Conservation (phyloP, 352 stramenopile species). For the Phytopythium ostracodes region DNA sequence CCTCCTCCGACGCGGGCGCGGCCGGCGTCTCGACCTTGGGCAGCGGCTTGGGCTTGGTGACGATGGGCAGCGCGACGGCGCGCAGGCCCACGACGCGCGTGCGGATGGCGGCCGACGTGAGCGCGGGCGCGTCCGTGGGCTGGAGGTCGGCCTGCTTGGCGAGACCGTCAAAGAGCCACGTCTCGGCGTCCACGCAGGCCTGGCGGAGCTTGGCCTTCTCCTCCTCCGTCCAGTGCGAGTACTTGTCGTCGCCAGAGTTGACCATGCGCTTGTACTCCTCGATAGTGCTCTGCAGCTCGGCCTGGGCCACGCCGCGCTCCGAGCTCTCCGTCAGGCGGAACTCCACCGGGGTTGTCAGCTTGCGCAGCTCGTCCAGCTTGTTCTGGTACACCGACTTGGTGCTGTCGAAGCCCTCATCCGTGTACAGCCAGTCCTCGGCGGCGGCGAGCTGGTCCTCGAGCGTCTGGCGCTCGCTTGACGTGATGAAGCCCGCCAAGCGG, state of each 20-base stretch:
- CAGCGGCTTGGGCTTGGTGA: constrained; percentile 95
- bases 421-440: constrained; percentile 99
- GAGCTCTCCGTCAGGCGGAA: constrained; percentile 90
- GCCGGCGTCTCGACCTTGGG: constrained; percentile 72
- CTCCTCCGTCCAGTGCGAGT: constrained; percentile 95
- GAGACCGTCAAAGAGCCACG: constrained; percentile 96
- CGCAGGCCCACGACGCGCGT: constrained; percentile 90
- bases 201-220: constrained; percentile 93
- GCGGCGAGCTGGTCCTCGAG: constrained; percentile 89
- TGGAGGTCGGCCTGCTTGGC: constrained; percentile 91
- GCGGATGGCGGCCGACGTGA: constrained; percentile 89
- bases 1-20: constrained; percentile 24
- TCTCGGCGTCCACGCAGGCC: constrained; percentile 82
- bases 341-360: constrained; percentile 92
- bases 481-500: constrained; percentile 83
- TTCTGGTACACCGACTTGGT: constrained; percentile 95
- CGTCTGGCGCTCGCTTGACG: constrained; percentile 81
- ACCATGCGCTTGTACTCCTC: constrained; percentile 95
- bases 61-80: constrained; percentile 89
- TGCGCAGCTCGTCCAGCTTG: constrained; percentile 95
- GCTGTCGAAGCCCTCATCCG: constrained; percentile 98
- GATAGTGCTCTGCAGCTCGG: constrained; percentile 90
- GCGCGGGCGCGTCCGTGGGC: constrained; percentile 85
- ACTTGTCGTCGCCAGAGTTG: constrained; percentile 91
- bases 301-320: constrained; percentile 83